phyloP scores from a whole-genome alignment of 192 early-diverging fungal genomes.

The Mortierella hygrophila region DNA sequence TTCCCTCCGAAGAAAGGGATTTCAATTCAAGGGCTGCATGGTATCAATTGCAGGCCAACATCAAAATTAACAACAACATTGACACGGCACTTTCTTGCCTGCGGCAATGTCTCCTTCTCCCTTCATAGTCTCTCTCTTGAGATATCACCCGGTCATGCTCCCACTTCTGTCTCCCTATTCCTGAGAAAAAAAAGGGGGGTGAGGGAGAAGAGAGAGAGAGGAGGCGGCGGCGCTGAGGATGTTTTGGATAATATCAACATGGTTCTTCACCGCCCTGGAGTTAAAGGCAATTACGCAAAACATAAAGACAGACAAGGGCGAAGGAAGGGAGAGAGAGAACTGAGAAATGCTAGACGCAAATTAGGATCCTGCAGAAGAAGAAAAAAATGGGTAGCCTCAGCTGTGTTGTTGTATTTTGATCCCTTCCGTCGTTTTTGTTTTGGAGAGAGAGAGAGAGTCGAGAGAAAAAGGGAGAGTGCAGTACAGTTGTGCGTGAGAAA shows the following conservation, averaged over 20 bases:
- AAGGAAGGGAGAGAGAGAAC: background rate
- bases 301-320: background rate
- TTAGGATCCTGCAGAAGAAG: background rate
- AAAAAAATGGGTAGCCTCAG: background rate
- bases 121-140: too few relatives aligned
- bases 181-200: background rate
- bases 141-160: too few relatives aligned
- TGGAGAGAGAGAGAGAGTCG: background rate
- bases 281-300: background rate
- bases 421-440: background rate
- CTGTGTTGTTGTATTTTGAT: constrained; percentile 5
- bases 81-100: background rate
- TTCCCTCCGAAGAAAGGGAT: background rate
- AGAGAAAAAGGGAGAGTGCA: background rate
- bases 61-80: background rate
- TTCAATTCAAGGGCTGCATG: background rate
- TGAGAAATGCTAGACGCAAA: background rate
- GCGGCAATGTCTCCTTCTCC: too few relatives aligned
- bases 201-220: background rate
- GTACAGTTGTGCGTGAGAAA: background rate
- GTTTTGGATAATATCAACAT: background rate
- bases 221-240: background rate
- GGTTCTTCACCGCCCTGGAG: too few relatives aligned
- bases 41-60: background rate
- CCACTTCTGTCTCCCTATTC: constrained; percentile 2